These are phyloP conservation scores for Trametes sp. DNA, from an alignment of 1,284 basidiomycete species.

Conservation along the genomic window DNA sequence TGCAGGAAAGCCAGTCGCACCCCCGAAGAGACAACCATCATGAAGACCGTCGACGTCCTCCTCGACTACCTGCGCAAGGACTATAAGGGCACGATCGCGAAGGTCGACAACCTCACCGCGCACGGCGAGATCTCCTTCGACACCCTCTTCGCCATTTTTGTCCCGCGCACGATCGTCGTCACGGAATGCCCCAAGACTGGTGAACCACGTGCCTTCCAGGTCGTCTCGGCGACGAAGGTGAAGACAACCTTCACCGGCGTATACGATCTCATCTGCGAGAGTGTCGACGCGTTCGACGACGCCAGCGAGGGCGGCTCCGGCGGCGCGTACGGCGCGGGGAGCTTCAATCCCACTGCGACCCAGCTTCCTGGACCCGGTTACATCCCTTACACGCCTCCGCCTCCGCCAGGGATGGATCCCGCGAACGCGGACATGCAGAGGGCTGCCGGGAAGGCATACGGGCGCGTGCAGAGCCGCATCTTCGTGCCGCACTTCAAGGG, in stretches of 20 bases:
- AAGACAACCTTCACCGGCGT: conserved; percentile 50
- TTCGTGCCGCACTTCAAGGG: conserved; percentile 52
- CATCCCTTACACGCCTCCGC: not conserved
- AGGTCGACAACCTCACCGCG: conserved; percentile 52
- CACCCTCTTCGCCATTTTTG: conserved; percentile 48
- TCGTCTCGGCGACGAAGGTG: conserved; percentile 48
- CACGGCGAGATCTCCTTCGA: conserved; percentile 64
- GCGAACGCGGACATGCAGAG: not conserved
- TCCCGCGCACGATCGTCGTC: conserved; percentile 21
- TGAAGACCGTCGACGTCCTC: conserved; percentile 45
- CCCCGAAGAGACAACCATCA: conserved; percentile 46
- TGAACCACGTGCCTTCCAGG: conserved; percentile 54
- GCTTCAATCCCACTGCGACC: not conserved
- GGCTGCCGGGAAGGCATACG: not conserved
- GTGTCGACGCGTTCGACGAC: conserved; percentile 48
- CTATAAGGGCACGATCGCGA: conserved; percentile 53
- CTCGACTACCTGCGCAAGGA: conserved; percentile 53
- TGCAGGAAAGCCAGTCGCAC: conserved; percentile 41
- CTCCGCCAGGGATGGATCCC: not conserved
- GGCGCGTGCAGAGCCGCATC: conserved; percentile 48
- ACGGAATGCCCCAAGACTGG: conserved; percentile 33
- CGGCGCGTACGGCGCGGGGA: not conserved
- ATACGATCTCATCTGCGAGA: conserved; percentile 42
- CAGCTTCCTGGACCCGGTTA: conserved; percentile 33
- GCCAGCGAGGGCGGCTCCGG: conserved; percentile 6